phyloP scores from a whole-genome alignment of 495 filamentous ascomycete species.

The Aspergillus cristatus region DNA sequence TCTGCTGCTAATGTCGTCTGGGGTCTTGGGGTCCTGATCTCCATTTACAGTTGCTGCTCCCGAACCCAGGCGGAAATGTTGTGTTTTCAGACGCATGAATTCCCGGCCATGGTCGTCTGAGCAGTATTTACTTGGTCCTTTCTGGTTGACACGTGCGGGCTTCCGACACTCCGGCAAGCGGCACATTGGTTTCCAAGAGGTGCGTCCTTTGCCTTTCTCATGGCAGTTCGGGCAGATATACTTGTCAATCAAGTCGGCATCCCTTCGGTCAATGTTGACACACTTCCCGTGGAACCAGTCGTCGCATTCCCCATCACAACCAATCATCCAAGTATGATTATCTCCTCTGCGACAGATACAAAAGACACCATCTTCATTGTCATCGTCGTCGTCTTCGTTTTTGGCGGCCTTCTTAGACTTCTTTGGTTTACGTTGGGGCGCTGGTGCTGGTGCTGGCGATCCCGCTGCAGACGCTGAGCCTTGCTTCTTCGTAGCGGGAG shows the following conservation, averaged over 20 bases:
- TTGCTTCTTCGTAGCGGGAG: constrained; percentile 33
- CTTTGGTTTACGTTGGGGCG: constrained; percentile 29
- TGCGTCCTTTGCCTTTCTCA: constrained; percentile 40
- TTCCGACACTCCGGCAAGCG: constrained; percentile 49
- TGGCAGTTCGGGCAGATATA: constrained; percentile 63
- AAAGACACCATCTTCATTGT: constrained; percentile 44
- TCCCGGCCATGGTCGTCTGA: constrained; percentile 53
- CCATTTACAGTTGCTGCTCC: constrained; percentile 3
- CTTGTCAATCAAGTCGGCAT: constrained; percentile 57
- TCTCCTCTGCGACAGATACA: constrained; percentile 65
- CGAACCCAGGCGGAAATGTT: constrained; percentile 15
- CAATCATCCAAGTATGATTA: constrained; percentile 71
- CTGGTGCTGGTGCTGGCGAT: constrained; percentile 29
- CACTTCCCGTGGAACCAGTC: constrained; percentile 71
- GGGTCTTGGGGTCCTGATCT: constrained; percentile 21
- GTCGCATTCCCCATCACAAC: constrained; percentile 60
- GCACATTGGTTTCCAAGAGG: constrained; percentile 65
- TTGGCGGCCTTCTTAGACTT: constrained; percentile 13
- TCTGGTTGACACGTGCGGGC: constrained; percentile 44
- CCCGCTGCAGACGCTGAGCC: constrained; percentile 28
- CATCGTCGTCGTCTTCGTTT: constrained; percentile 28
- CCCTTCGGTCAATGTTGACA: constrained; percentile 50
- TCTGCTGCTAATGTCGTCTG: constrained; percentile 40
- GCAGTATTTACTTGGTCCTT: constrained; percentile 57
- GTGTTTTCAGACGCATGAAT: constrained; percentile 42